Evolutionary conservation across 2,329 filamentous ascomycete genomes (phyloP), one percentile per base, ranked within the genome.

Genomic region (Colletotrichum cordylinicola): DNA sequence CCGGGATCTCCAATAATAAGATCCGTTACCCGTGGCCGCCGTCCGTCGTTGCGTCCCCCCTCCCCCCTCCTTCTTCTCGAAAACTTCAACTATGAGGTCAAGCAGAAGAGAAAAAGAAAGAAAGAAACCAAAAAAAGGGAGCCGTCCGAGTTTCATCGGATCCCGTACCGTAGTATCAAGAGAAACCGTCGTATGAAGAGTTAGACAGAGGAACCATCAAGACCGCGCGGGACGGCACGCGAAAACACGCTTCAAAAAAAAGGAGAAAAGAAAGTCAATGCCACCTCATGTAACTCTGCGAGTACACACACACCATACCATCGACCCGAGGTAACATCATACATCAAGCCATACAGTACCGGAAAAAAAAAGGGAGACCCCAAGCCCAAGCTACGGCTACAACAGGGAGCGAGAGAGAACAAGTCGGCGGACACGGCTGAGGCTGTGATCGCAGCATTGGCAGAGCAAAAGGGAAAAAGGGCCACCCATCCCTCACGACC

Each of bases 1-100:
- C 37, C 37, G 61, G 67, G 72, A 39, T 66, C 60, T 27, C 72
- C 31, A 48, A 48, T 64, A 58, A 65, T 48, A 71, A 74, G 72
- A 71, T 74, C 67, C 67, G 52, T 61, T 56, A 10, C 66, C 56
- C 60, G 24, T 55, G 31, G 39, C 27, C 64, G 39, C 27, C 64
- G 24, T 43, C 52, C 33, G 62, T 18, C 18, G 39, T n/a, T 48
- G 39, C 39, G 39, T 12, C 39, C 39, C 18, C 39, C 39, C 18
- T 6, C 39, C 18, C 39, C 39, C 18, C 3, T 9, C 39, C 27
- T 16, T 31, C 58, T n/a, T 64, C 29, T 60, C 43, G 24, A 52
- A 37, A 21, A 64, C 31, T 39, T 37, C 61, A 33, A 61, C 18
- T 18, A 61, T 6, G 18, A 33, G 4, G 4, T 12, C 2, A 31